A percentile compares a stretch with the other conserved stretches of the same genome.
Conservation (phyloP, 2,329 filamentous ascomycete genomes). For the Raffaelea ambrosiae region DNA sequence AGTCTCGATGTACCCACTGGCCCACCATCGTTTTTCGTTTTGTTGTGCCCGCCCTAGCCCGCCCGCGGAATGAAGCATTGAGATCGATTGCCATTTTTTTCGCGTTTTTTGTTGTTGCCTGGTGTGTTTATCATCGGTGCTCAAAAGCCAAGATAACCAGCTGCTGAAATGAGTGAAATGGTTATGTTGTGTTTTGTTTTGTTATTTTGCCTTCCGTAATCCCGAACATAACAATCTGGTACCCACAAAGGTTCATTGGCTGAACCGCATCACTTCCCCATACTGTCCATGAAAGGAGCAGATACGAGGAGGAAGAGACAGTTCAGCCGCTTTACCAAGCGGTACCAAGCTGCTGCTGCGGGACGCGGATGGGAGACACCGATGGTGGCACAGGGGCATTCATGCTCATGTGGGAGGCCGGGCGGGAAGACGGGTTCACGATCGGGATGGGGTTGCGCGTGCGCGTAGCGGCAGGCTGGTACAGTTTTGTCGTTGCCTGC, state of each 20-base stretch:
- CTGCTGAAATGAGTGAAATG: constrained; percentile 30
- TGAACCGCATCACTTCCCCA: constrained; percentile 16
- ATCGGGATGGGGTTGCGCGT: constrained; percentile 95
- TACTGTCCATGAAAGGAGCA: constrained; percentile 13
- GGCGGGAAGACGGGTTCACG: constrained; percentile 61
- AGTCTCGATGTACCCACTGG: constrained; percentile 1
- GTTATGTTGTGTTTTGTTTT: constrained; percentile 13
- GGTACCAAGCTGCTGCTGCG: constrained; percentile 42
- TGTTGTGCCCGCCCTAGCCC: constrained; percentile 2
- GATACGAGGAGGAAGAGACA: not conserved
- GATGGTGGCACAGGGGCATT: constrained; percentile 71
- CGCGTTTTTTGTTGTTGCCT: constrained; percentile 5
- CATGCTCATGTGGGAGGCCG: constrained; percentile 73
- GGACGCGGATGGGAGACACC: constrained; percentile 50
- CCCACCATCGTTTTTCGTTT: constrained; percentile 1
- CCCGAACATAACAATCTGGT: not conserved
- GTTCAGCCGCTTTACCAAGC: constrained; percentile 40
- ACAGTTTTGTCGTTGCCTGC: constrained; percentile 64
- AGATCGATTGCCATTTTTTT: constrained; percentile 30
- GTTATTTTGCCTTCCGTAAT: constrained; percentile 11
- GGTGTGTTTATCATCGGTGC: constrained; percentile 26
- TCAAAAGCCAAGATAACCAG: constrained; percentile 39
- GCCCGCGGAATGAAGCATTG: not conserved
- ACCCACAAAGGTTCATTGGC: constrained; percentile 14
- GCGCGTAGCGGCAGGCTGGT: constrained; percentile 84